phyloP scores from a whole-genome alignment of 106 monocot species.

The Chionographis japonica region DNA sequence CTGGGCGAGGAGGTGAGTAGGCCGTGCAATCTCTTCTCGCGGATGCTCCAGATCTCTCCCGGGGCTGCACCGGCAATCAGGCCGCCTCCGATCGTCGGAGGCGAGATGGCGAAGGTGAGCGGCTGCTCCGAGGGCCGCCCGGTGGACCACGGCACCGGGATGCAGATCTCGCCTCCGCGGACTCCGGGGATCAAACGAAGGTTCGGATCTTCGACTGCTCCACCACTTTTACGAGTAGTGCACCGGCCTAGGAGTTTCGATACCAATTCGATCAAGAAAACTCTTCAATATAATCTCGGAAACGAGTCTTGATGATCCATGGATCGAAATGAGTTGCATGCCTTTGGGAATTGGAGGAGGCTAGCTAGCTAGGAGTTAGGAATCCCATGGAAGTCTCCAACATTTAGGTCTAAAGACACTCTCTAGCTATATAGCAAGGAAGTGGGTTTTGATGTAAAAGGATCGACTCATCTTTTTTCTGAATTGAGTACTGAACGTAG shows the following conservation, averaged over 20 bases:
- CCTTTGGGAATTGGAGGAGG: no score
- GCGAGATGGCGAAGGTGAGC: constrained; percentile 8
- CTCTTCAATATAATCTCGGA: neutral
- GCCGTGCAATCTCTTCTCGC: constrained; percentile 26
- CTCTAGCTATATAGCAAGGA: no score
- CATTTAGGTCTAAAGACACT: no score
- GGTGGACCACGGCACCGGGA: constrained; percentile 5
- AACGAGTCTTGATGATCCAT: no score
- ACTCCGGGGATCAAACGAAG: constrained; percentile 64
- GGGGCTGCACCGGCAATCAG: neutral
- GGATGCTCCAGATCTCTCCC: constrained; percentile 32
- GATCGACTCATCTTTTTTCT: neutral
- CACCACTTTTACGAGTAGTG: constrained; percentile 1
- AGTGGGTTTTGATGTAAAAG: neutral
- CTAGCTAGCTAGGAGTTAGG: no score
- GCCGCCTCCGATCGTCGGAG: constrained; percentile 13
- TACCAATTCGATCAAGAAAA: neutral
- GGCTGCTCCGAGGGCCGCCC: neutral
- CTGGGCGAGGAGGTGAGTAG: constrained; percentile 16
- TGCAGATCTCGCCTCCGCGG: constrained; percentile 48
- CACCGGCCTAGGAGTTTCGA: no score
- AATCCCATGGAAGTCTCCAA: no score
- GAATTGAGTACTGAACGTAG: constrained; percentile 3
- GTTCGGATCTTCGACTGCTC: constrained; percentile 28
- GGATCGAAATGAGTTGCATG: no score